Percentiles rank a stretch among this genome's conserved stretches.
These are phyloP conservation scores for Xylariaceae sp. DNA, from an alignment of 2,329 filamentous ascomycete species.

Conservation along the genomic window DNA sequence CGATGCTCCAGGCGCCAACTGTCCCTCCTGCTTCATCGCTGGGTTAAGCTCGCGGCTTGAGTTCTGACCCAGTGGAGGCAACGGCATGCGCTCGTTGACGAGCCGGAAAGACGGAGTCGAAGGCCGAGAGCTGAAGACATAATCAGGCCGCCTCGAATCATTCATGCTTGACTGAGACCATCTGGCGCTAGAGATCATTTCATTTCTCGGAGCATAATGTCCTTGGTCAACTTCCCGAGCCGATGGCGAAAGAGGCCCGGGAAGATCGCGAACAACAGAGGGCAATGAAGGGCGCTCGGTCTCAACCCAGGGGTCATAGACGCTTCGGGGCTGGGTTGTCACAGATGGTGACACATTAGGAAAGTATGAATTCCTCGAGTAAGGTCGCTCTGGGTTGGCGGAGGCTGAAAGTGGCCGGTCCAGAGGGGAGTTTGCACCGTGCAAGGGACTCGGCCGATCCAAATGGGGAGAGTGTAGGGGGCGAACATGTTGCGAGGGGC, in stretches of 20 bases:
- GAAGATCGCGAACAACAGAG: conserved; percentile 32
- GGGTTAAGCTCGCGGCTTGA: conserved; percentile 20
- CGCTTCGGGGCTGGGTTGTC: conserved; percentile 39
- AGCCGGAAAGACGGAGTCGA: conserved; percentile 28
- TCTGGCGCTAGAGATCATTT: conserved; percentile 26
- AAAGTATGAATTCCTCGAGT: conserved; percentile 40
- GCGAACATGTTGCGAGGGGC: conserved; percentile 40
- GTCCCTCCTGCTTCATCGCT: conserved; percentile 21
- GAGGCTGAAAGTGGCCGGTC: conserved; percentile 42
- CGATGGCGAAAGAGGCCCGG: conserved; percentile 41
- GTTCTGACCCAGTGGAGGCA: conserved; percentile 21
- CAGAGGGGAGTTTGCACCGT: conserved; percentile 39
- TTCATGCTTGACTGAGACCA: conserved; percentile 37
- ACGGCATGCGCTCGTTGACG: conserved; percentile 19
- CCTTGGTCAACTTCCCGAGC: conserved; percentile 34
- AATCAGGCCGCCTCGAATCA: conserved; percentile 40
- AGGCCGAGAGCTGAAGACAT: conserved; percentile 40
- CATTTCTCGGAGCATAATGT: conserved; percentile 18
- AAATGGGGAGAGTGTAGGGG: conserved; percentile 42
- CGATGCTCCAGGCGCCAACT: conserved; percentile 17
- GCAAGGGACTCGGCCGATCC: conserved; percentile 40
- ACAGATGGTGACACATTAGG: conserved; percentile 33
- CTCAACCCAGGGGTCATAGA: conserved; percentile 43
- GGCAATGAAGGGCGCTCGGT: conserved; percentile 34
- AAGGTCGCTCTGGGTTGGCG: conserved; percentile 31